Evolutionary conservation across 116 monocot genomes (phyloP).

Genomic region (Posidonia oceanica): DNA sequence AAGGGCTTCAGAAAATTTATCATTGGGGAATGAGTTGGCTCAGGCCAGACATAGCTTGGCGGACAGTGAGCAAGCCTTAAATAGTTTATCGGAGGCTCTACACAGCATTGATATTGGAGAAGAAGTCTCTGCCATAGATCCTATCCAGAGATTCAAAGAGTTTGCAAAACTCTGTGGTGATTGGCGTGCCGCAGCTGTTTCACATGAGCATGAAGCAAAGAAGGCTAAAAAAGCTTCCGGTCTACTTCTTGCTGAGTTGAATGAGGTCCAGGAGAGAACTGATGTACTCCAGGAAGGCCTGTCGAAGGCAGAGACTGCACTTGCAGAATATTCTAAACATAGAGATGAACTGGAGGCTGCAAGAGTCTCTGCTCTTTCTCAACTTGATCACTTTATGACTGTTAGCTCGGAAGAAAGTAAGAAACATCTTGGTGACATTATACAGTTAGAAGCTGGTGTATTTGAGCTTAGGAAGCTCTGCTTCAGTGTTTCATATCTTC

Average conservation of each 20-base stretch:
- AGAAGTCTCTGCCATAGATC: conserved; percentile 34
- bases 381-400: conserved; percentile 30
- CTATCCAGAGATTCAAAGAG: conserved; percentile 45
- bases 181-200: conserved; percentile 28
- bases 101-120: conserved; percentile 29
- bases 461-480: conserved; percentile 39
- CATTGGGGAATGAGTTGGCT: conserved; percentile 33
- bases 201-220: conserved; percentile 55
- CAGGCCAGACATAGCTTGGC: conserved; percentile 32
- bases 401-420: conserved; percentile 39
- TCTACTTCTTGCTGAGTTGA: conserved; percentile 73
- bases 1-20: conserved; percentile 37
- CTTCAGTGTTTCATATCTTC: conserved; percentile 23
- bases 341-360: conserved; percentile 35
- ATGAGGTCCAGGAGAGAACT: conserved; percentile 92
- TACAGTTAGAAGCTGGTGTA: conserved; percentile 37
- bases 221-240: conserved; percentile 73
- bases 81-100: conserved; percentile 34
- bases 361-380: conserved; percentile 40
- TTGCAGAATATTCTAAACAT: conserved; percentile 36
- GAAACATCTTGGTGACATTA: conserved; percentile 29
- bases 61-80: conserved; percentile 26
- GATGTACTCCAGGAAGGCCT: conserved; percentile 80
- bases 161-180: conserved; percentile 33
- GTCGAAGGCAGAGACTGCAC: conserved; percentile 26